Evolutionary conservation across 805 yeast species (phyloP).

Genomic region (Metschnikowia peoriensis): DNA sequence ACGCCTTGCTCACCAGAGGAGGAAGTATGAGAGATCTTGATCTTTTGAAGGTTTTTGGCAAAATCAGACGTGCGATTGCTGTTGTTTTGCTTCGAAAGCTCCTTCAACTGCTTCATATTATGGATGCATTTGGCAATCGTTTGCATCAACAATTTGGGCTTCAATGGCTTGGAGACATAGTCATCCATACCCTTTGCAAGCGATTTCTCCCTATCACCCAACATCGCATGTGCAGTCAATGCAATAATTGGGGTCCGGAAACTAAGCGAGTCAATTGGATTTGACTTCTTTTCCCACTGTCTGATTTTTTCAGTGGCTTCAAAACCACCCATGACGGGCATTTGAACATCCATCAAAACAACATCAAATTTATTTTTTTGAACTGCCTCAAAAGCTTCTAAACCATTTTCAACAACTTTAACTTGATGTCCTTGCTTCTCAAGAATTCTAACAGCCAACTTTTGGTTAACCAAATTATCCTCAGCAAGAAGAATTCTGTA

Average conservation of each 20-base stretch:
- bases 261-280: constrained; percentile 66
- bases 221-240: constrained; percentile 90
- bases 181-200: constrained; percentile 91
- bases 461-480: constrained; percentile 84
- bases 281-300: constrained; percentile 81
- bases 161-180: constrained; percentile 82
- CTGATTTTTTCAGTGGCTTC: constrained; percentile 86
- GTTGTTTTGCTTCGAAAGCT: constrained; percentile 48
- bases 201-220: constrained; percentile 86
- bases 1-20: constrained; percentile 4
- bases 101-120: constrained; percentile 60
- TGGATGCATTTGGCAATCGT: constrained; percentile 83
- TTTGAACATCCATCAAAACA: constrained; percentile 88
- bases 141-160: constrained; percentile 78
- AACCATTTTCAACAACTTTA: constrained; percentile 83
- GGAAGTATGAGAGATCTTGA: constrained; percentile 21
- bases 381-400: constrained; percentile 77
- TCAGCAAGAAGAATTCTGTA: constrained; percentile 79
- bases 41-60: constrained; percentile 43
- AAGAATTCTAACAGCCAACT: constrained; percentile 77
- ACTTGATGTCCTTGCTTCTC: constrained; percentile 86
- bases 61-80: constrained; percentile 45
- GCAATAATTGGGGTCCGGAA: constrained; percentile 87
- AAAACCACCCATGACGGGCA: constrained; percentile 95
- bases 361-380: constrained; percentile 69